These are phyloP conservation scores for Cordyceps javanica DNA, from an alignment of 2,329 filamentous ascomycete species.

Conservation along the genomic window DNA sequence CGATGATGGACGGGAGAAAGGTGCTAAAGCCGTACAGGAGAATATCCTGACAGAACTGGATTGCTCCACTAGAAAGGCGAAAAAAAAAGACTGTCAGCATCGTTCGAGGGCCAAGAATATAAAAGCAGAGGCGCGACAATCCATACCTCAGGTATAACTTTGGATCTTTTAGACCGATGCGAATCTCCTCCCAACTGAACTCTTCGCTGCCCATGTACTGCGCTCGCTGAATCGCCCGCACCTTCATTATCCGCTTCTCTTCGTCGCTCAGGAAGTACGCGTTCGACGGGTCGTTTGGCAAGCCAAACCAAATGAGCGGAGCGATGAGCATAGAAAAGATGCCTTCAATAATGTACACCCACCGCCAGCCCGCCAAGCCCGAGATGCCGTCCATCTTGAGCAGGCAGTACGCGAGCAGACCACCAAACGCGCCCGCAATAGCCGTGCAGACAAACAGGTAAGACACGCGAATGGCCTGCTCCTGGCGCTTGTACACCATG, in stretches of 20 bases:
- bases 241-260: slow-evolving; percentile 44
- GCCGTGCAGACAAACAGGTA: slow-evolving; percentile 44
- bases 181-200: slow-evolving; percentile 45
- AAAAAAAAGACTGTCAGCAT: background rate
- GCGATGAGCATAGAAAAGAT: slow-evolving; percentile 36
- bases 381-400: slow-evolving; percentile 39
- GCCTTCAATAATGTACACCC: slow-evolving; percentile 46
- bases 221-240: slow-evolving; percentile 37
- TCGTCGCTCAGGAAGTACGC: slow-evolving; percentile 43
- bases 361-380: slow-evolving; percentile 41
- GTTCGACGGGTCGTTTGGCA: slow-evolving; percentile 39
- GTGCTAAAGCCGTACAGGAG: slow-evolving; percentile 52
- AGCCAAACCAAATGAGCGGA: slow-evolving; percentile 37
- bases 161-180: slow-evolving; percentile 39
- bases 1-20: slow-evolving; percentile 51
- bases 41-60: slow-evolving; percentile 47
- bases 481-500: slow-evolving; percentile 36
- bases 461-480: slow-evolving; percentile 48
- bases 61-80: slow-evolving; percentile 27
- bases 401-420: slow-evolving; percentile 41
- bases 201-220: slow-evolving; percentile 43
- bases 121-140: background rate
- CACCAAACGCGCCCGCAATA: slow-evolving; percentile 35
- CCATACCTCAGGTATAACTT: slow-evolving; percentile 43
- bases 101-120: background rate